A percentile compares a stretch with the other conserved stretches of the same genome.
Conservation (phyloP, 164 flowering plant genomes). For the Berberis vulgaris region DNA sequence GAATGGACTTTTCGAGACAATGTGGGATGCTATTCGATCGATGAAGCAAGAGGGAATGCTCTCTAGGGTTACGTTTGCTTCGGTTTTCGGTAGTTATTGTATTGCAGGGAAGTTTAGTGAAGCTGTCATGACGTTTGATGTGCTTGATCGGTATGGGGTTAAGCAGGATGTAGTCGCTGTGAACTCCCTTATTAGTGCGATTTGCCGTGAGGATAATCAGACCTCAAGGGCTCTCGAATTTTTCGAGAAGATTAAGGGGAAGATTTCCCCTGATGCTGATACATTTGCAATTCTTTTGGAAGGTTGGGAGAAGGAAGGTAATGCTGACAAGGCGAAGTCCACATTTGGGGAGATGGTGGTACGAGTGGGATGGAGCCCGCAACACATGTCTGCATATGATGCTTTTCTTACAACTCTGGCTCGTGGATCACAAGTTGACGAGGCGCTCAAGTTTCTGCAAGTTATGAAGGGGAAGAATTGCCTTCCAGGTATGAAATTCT, state of each 20-base stretch:
- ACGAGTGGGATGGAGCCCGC: constrained; percentile 54
- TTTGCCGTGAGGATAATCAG: constrained; percentile 42
- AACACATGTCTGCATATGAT: constrained; percentile 54
- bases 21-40: constrained; percentile 82
- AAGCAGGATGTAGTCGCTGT: constrained; percentile 55
- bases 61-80: constrained; percentile 46
- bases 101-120: constrained; percentile 37
- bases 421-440: constrained; percentile 35
- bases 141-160: constrained; percentile 57
- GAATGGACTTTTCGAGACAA: constrained; percentile 50
- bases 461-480: constrained; percentile 57
- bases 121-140: constrained; percentile 66
- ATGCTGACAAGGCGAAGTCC: constrained; percentile 45
- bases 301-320: constrained; percentile 75
- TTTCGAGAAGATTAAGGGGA: constrained; percentile 43
- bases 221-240: constrained; percentile 41
- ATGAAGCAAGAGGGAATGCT: constrained; percentile 57
- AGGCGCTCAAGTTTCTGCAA: constrained; percentile 50
- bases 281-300: constrained; percentile 61
- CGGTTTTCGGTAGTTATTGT: constrained; percentile 67
- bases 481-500: constrained; percentile 77
- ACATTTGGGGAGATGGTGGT: constrained; percentile 79
- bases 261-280: constrained; percentile 53
- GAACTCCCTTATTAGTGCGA: constrained; percentile 66
- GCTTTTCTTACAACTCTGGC: constrained; percentile 58